Evolutionary conservation across 2,329 filamentous ascomycete genomes (phyloP), one percentile per base, ranked within the genome.

Genomic region (Blastomyces parvus): DNA sequence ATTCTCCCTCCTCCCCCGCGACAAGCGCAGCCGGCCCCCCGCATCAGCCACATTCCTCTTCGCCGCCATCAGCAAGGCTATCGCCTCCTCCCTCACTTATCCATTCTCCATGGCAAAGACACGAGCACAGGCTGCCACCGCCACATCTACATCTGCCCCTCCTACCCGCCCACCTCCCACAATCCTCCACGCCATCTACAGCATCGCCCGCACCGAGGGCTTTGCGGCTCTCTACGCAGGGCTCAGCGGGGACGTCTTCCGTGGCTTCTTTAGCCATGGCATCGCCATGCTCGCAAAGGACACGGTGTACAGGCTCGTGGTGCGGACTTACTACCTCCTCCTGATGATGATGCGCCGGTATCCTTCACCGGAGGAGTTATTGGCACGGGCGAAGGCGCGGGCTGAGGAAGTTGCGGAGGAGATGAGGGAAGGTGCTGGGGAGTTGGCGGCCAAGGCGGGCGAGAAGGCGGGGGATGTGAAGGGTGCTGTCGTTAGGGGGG

Each of bases 281-380:
- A 83, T 91, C 60, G 93, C 91, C 0, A 96, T 96, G 89, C 78
- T 93, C 62, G 85, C 89, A 64, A 96, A 96, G 75, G 89, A 93
- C 63, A 78, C 84, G 5, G 83, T 94, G 9, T 89, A 96, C 72
- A 81, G 83, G 36, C 74, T 87, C 19, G 84, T 96, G 63, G 83
- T 95, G 64, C 84, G 84, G 66, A 69, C 87, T 4, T 95, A 93
- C 75, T 88, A 90, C 67, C 70, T 86, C 7, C 71, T 88, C 1
- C 75, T 88, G n/a, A 78, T 78, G 30, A 66, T 79, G 3, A 66
- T 82, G 36, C 74, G 74, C 60, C 76, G 70, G 25, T 80, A 78
- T 64, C 80, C 79, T 0, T 25, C 19, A 5, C 72, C 79, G 0
- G 72, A 76, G 6, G 74, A 79, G 52, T 66, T 81, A 0, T 68